Evolutionary conservation across 768 basidiomycete genomes (phyloP), one percentile per base, ranked within the genome.

Genomic region (Saitozyma podzolica): DNA sequence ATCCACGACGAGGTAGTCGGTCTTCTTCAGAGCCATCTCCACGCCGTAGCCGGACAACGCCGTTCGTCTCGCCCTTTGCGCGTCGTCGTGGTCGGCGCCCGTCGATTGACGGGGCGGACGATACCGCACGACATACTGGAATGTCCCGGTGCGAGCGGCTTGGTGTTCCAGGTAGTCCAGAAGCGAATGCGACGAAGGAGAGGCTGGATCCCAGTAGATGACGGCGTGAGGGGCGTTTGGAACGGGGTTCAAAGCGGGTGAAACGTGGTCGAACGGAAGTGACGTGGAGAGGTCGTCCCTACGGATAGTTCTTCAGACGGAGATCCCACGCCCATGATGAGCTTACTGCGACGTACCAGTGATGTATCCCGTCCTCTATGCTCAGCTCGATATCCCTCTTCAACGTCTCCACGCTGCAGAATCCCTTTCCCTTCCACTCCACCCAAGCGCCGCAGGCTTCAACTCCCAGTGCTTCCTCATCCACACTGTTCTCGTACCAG

Each of bases 1-100:
- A 74, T 99, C 96, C 8, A 97, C 81, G 5, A 89, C 92, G 11
- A 97, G 84, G 75, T 98, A 99, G 71, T 99, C 96, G 84, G 86
- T 96, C 82, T 94, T 96, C 83, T 99, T 99, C 69, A 99, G 80
- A 68, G 95, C 92, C 57, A 99, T 82, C 19, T 89, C 84, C 8
- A 94, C 94, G 3, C 96, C 96, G 69, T 92, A 99, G 6, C 95
- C 95, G 3, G 89, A 87, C 8, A 99, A 81, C 6, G 42, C 40
- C 16, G 68, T 70, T 40, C 62, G 61, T 11, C 40, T 43, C 29
- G 29, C 29, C 29, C 29, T 29, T 5, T 29, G 29, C 37, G n/a
- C 58, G 17, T 40, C 51, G 43, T 57, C 51, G 50, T 50, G 20
- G 52, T 43, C 40, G 62, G 63, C 51, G 50, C 61, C 61, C 58